Evolutionary conservation across 2,329 filamentous ascomycete genomes (phyloP), one percentile per base, ranked within the genome.

Genomic region (Cladosporium sp.): DNA sequence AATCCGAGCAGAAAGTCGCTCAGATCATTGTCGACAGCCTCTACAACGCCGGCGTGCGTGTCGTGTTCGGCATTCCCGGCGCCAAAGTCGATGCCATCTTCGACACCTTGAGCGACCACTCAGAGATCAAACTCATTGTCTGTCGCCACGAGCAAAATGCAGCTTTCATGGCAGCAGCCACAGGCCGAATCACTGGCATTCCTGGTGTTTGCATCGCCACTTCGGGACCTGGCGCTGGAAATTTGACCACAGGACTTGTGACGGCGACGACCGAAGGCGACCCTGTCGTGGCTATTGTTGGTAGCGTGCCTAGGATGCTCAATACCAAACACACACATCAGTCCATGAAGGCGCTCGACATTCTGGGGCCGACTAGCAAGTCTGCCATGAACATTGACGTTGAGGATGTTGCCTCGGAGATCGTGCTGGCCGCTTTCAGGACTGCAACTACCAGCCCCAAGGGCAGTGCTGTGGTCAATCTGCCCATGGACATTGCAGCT

Each of bases 61-160:
- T 75, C 25, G 75, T 78, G 51, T 79, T 79, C 56, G 77, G 77
- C 9, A 77, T 79, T 8, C 77, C 77, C 1, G 75, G 75, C n/a
- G 75, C 75, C 36, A 77, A 78, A 61, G 74, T 80, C 55, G 77
- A 80, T 66, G 73, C 75, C 37, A 70, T 80, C 42, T 80, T 79
- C 69, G 75, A 79, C 65, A 73, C 70, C 4, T 69, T 79, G 3
- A 58, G 69, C 50, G 77, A 79, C 65, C 76, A 78, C 56, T 73
- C 76, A 1, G 75, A 78, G 58, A 78, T 79, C 67, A 71, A 72
- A 58, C 69, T 80, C 15, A 68, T 80, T 22, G 74, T 80, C 12
- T 78, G 75, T 58, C 71, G 77, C 15, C 77, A 80, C 60, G 77
- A 80, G 62, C 77, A 80, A 57, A 80, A 80, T 62, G 77, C 77